phyloP scores from a whole-genome alignment of 179 eudicot genomes.

The Amaranthus tricolor region DNA sequence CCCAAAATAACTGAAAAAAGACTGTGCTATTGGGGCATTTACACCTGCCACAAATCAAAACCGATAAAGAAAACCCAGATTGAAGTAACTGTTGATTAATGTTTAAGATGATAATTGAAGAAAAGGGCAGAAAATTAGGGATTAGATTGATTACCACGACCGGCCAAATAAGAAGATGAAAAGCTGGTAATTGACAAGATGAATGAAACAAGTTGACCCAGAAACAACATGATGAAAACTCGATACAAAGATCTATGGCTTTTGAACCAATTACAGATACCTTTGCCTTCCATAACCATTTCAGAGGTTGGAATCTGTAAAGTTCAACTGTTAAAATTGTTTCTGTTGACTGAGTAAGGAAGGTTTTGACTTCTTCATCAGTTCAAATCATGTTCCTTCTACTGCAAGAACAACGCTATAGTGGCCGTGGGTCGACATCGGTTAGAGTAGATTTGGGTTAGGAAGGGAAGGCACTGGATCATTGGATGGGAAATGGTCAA shows the following conservation, averaged over 20 bases:
- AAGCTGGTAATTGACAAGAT: slow-evolving; percentile 47
- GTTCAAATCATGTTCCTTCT: too few species aligned
- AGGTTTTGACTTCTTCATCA: too few species aligned
- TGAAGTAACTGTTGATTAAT: neutral
- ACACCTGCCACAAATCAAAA: slow-evolving; percentile 44
- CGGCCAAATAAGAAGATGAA: slow-evolving; percentile 57
- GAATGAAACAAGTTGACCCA: slow-evolving; percentile 74
- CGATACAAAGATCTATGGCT: slow-evolving; percentile 31
- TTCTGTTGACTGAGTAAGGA: too few species aligned
- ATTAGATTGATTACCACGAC: slow-evolving; percentile 33
- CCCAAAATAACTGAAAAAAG: slow-evolving; percentile 59
- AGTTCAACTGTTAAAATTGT: too few species aligned
- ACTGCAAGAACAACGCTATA: too few species aligned
- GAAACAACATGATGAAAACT: slow-evolving; percentile 35
- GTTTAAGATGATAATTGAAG: neutral
- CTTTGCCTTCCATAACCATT: slow-evolving; percentile 20
- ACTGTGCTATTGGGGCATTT: slow-evolving; percentile 65
- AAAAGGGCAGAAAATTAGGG: neutral
- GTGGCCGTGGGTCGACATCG: too few species aligned
- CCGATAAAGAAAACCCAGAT: neutral
- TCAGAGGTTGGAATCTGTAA: too few species aligned
- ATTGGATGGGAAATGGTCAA: too few species aligned
- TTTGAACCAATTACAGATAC: slow-evolving; percentile 21
- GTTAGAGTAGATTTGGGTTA: too few species aligned
- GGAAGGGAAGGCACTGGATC: too few species aligned